A percentile compares a stretch with the other conserved stretches of the same genome.
Conservation (phyloP, 139 green algal species). For the Zygnema cylindricum region DNA sequence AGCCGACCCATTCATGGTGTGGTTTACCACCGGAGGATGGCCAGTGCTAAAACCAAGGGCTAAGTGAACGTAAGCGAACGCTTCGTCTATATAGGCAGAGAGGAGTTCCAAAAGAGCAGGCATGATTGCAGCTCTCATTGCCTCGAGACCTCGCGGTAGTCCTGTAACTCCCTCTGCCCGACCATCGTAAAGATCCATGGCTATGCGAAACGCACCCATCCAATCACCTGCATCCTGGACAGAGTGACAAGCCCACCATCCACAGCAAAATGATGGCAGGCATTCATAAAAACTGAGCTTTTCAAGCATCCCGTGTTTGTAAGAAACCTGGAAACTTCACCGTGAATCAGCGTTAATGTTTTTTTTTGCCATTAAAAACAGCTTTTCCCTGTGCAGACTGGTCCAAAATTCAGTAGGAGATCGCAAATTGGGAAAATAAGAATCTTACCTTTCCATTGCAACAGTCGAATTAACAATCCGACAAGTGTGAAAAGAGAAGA, state of each 20-base stretch:
- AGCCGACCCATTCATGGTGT: background rate
- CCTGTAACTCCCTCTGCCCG: conserved; percentile 43
- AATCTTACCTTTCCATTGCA: too few relatives aligned
- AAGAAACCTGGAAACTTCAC: too few relatives aligned
- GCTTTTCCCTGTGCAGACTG: too few relatives aligned
- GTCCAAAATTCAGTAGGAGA: too few relatives aligned
- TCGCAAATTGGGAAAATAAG: too few relatives aligned
- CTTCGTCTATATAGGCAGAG: conserved; percentile 53
- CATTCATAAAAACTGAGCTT: too few relatives aligned
- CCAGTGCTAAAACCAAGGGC: background rate
- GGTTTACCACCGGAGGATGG: background rate
- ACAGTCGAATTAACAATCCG: too few relatives aligned
- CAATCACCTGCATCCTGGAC: conserved; percentile 58
- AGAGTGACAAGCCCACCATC: background rate
- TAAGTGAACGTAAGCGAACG: conserved; percentile 48
- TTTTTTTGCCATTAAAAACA: too few relatives aligned
- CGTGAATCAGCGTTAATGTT: too few relatives aligned
- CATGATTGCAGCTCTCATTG: conserved; percentile 29
- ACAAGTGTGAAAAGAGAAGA: too few relatives aligned
- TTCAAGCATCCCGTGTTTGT: too few relatives aligned
- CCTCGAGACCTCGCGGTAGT: conserved; percentile 16
- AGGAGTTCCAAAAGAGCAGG: conserved; percentile 31
- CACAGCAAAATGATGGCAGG: background rate
- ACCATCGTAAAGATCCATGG: conserved; percentile 59
- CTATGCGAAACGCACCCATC: conserved; percentile 58